A percentile compares a stretch with the other conserved stretches of the same genome.
phyloP scores from a whole-genome alignment of 192 early-diverging fungal genomes.

The Cetraspora pellucida region DNA sequence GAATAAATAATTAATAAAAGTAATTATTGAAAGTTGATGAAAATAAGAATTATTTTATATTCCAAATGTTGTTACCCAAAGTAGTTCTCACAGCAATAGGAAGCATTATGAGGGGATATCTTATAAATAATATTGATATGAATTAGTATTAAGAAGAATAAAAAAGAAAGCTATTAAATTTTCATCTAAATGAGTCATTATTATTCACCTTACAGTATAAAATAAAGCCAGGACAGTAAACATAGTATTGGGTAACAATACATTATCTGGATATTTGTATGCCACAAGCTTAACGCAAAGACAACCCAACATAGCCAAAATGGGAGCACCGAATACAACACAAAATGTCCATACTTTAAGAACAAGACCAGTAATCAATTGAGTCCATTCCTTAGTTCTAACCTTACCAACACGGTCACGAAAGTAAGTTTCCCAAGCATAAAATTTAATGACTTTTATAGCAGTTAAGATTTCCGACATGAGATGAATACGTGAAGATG shows the following conservation, averaged over 20 bases:
- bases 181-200: background rate
- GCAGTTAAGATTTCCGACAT: conserved; percentile 76
- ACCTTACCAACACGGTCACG: conserved; percentile 58
- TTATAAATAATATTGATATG: background rate
- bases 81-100: conserved; percentile 64
- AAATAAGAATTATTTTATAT: background rate
- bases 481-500: conserved; percentile 65
- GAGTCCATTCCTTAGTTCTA: conserved; percentile 56
- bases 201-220: conserved; percentile 60
- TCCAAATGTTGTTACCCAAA: conserved; percentile 15
- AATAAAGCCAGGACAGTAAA: conserved; percentile 70
- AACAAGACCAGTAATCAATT: conserved; percentile 51
- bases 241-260: conserved; percentile 48
- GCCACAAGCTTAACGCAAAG: conserved; percentile 46
- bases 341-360: conserved; percentile 62
- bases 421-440: conserved; percentile 76
- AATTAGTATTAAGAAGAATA: background rate
- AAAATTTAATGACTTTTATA: conserved; percentile 78
- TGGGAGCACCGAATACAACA: conserved; percentile 67
- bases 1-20: background rate
- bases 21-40: background rate
- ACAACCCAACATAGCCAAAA: conserved; percentile 47
- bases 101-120: conserved; percentile 68
- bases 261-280: conserved; percentile 40
- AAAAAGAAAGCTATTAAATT: background rate